Evolutionary conservation across 441 rosid genomes (phyloP).

Genomic region (Pelargonium exstipulatum): DNA sequence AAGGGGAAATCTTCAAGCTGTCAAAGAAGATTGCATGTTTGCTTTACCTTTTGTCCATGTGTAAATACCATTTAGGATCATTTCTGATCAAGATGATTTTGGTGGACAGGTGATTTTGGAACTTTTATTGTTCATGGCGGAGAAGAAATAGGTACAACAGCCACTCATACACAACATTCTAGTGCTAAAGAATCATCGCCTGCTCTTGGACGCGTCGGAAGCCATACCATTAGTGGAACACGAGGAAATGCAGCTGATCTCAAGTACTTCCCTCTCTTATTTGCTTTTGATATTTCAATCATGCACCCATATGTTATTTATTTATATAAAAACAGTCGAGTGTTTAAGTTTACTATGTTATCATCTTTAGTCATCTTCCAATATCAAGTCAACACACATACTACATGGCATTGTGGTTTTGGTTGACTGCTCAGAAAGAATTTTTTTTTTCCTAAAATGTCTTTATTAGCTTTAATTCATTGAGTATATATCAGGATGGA

Average conservation of each 20-base stretch:
- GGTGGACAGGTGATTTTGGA: constrained; percentile 68
- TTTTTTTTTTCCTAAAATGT: not conserved
- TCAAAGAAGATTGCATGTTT: not conserved
- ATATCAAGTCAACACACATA: not conserved
- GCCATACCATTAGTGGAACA: constrained; percentile 32
- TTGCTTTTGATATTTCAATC: constrained; percentile 11
- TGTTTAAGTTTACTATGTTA: not conserved
- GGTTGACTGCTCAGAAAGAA: constrained; percentile 6
- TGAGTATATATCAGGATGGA: constrained; percentile 35
- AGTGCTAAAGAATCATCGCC: constrained; percentile 33
- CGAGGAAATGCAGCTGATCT: constrained; percentile 34
- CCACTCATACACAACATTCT: constrained; percentile 28
- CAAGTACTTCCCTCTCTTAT: constrained; percentile 33
- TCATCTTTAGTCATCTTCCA: not conserved
- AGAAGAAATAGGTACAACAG: constrained; percentile 38
- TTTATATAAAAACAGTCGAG: not conserved
- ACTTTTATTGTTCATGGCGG: constrained; percentile 70
- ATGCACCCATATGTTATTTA: not conserved
- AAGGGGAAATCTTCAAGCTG: constrained; percentile 1
- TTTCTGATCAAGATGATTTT: constrained; percentile 4
- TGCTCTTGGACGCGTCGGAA: constrained; percentile 29
- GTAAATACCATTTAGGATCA: not conserved
- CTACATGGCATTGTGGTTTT: constrained; percentile 1
- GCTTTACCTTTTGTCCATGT: constrained; percentile 3
- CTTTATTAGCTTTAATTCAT: not conserved